phyloP scores from a whole-genome alignment of 225 moss, liverwort and hornwort genomes.

The Neckera pumila region DNA sequence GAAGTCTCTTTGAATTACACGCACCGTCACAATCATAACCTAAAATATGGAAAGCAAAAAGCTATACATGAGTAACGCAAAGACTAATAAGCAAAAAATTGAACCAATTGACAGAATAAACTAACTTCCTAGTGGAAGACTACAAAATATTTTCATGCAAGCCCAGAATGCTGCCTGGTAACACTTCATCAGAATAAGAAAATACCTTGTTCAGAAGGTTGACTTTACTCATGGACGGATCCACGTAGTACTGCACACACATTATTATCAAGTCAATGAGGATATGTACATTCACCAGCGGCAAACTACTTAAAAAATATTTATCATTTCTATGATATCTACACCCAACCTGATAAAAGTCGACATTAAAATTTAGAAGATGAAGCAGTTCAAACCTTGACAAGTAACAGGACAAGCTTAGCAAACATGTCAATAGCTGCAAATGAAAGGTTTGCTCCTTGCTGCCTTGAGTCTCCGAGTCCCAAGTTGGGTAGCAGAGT shows the following conservation, averaged over 20 bases:
- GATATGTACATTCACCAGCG: not conserved
- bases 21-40: constrained; percentile 87
- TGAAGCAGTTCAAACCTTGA: constrained; percentile 41
- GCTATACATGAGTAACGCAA: not conserved
- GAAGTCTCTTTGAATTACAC: constrained; percentile 86
- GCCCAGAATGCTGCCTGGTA: not conserved
- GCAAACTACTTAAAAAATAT: not conserved
- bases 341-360: not conserved
- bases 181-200: not conserved
- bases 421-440: constrained; percentile 95
- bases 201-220: constrained; percentile 86
- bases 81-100: not conserved
- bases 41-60: constrained; percentile 4
- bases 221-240: constrained; percentile 94
- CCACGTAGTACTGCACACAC: constrained; percentile 46
- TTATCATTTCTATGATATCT: not conserved
- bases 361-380: not conserved
- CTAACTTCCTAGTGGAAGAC: not conserved
- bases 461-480: constrained; percentile 48
- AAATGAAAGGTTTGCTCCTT: constrained; percentile 69
- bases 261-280: not conserved
- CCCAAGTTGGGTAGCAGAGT: constrained; percentile 39
- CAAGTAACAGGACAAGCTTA: constrained; percentile 93
- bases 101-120: not conserved
- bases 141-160: not conserved